Percentiles rank a stretch among this genome's conserved stretches.
Evolutionary conservation across 2,329 filamentous ascomycete species (phyloP).

Genomic region (Trichoderma polysporum): DNA sequence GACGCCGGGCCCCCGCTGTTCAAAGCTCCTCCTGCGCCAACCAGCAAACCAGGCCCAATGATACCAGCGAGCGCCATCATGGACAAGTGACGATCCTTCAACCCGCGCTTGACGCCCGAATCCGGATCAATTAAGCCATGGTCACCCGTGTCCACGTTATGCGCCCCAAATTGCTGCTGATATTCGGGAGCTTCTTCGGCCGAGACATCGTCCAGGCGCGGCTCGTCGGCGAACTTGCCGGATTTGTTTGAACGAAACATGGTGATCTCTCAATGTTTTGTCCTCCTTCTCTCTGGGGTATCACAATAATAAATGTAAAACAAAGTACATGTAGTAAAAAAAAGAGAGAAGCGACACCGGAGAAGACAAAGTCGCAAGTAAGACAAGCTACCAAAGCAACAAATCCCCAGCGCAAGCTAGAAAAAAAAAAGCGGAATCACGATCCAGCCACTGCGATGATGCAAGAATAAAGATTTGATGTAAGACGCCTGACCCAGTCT

Average conservation of each 20-base stretch:
- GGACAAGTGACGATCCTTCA: slow-evolving; percentile 66
- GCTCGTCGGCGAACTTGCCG: slow-evolving; percentile 19
- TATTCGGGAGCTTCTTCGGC: slow-evolving; percentile 22
- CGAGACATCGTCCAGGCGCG: slow-evolving; percentile 21
- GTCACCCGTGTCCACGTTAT: slow-evolving; percentile 30
- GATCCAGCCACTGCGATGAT: slow-evolving; percentile 17
- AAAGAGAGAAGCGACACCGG: not conserved
- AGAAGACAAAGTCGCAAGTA: not conserved
- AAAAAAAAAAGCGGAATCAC: not conserved
- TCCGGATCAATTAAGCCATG: slow-evolving; percentile 55
- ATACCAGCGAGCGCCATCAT: slow-evolving; percentile 65
- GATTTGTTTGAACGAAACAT: slow-evolving; percentile 14
- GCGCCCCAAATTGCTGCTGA: slow-evolving; percentile 22
- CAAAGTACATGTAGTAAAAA: not conserved
- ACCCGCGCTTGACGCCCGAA: slow-evolving; percentile 65
- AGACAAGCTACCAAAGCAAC: not conserved
- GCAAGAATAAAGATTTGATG: slow-evolving; percentile 14
- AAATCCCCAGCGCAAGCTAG: not conserved
- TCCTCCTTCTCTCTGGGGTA: not conserved
- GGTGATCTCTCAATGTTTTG: not conserved
- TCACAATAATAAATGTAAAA: not conserved
- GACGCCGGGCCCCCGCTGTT: slow-evolving; percentile 68
- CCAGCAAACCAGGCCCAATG: slow-evolving; percentile 69
- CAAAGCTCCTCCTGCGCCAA: slow-evolving; percentile 69
- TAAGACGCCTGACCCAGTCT: not conserved